phyloP scores from a whole-genome alignment of 805 yeast genomes.

The Sporopachydermia lactativora region DNA sequence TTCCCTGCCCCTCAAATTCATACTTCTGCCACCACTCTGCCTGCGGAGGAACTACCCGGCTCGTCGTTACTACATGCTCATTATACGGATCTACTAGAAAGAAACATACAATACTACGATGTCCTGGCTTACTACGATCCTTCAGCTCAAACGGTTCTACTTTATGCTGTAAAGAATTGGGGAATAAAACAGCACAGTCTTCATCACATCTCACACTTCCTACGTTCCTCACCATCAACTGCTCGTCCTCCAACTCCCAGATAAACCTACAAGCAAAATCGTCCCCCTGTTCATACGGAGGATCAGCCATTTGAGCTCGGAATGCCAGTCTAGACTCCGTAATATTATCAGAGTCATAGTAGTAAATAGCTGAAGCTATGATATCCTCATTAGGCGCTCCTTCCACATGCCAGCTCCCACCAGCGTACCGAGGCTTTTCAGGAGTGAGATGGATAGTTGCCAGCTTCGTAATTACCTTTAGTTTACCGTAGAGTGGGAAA shows the following conservation, averaged over 20 bases:
- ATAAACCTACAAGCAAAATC: constrained; percentile 13
- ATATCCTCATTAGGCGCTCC: constrained; percentile 28
- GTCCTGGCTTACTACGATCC: constrained; percentile 24
- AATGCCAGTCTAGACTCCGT: constrained; percentile 21
- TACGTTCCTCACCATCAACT: constrained; percentile 13
- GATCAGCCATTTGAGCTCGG: constrained; percentile 19
- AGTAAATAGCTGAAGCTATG: constrained; percentile 27
- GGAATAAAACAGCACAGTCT: constrained; percentile 23
- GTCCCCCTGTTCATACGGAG: constrained; percentile 24
- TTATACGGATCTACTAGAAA: constrained; percentile 26
- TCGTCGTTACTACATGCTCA: constrained; percentile 17
- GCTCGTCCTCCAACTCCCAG: constrained; percentile 21
- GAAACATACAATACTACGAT: constrained; percentile 26
- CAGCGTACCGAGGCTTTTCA: constrained; percentile 23
- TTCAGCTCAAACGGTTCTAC: constrained; percentile 25
- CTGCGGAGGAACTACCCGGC: constrained; percentile 26
- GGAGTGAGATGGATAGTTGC: constrained; percentile 29
- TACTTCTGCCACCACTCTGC: constrained; percentile 20
- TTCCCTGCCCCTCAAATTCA: constrained; percentile 2
- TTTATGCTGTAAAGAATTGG: constrained; percentile 26
- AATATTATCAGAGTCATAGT: constrained; percentile 27
- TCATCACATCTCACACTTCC: constrained; percentile 18
- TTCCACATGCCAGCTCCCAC: constrained; percentile 31
- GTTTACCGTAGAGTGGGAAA: constrained; percentile 6
- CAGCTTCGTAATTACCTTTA: constrained; percentile 26